Base-by-base conservation (phyloP, 2,329 filamentous ascomycete species). In the Trichoderma sp. region DNA sequence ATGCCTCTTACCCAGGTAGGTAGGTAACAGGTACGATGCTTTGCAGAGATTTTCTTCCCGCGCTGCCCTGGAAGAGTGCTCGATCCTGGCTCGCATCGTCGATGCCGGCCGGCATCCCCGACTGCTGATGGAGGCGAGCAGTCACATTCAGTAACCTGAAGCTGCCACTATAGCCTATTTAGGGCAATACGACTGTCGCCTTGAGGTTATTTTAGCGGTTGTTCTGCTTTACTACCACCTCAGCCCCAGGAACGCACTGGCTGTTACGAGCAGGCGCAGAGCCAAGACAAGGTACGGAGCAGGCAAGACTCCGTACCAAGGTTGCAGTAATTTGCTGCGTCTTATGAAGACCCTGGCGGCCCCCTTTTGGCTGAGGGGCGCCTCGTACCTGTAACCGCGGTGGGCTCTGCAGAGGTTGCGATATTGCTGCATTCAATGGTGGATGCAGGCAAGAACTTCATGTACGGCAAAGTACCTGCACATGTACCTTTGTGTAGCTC, bases 51-150 rank as follows among this genome's bases (percentile, higher is more conserved):
- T 63, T 14, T 40, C 11, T 55, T 31, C 11, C 37, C 37, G 21
- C 37, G 21, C 59, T 62, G 29, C 40, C 47, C 33, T 62, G 47
- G 31, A 37, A 35, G 24, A 37, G n/a, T n/a, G 16, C 52, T 53
- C 31, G 60, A 63, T 63, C 60, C 60, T 53, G 35, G 31, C 27
- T 53, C 40, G 60, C 47, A 63, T 37, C 49, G 52, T 40, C 16
- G 49, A 40, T 40, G 49, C 33, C 47, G 49, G 62, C 62, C 62
- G 53, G 62, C 62, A 66, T 58, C 27, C 52, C 62, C 62, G 53
- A 66, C 62, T 66, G 61, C 49, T 56, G 35, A 64, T 64, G 49
- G 21, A n/a, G 47, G 52, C 60, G 31, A 63, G 27, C 61, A 56
- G 53, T 58, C n/a, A 31, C 62, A 66, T 57, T 40, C 35, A 57